Conservation (phyloP, 106 monocot genomes). For the Gastrodia elata region DNA sequence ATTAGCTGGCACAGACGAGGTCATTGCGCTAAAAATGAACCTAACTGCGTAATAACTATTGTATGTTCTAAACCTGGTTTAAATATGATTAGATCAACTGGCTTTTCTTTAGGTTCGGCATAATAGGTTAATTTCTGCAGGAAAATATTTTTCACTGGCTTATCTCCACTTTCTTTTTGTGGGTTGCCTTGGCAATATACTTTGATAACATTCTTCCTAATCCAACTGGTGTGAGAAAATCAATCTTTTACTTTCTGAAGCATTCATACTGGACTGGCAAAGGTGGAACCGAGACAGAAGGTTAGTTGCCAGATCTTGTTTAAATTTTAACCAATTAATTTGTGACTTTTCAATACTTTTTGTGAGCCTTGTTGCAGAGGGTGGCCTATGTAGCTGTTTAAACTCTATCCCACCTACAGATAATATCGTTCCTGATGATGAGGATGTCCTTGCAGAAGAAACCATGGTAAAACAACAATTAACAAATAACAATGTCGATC, state of each 20-base stretch:
- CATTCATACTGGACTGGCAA: slow-evolving; percentile 82
- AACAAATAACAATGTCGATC: slow-evolving; percentile 19
- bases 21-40: slow-evolving; percentile 29
- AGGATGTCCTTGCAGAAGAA: slow-evolving; percentile 87
- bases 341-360: background rate
- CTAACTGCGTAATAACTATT: slow-evolving; percentile 69
- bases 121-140: slow-evolving; percentile 24
- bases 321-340: background rate
- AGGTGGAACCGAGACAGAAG: slow-evolving; percentile 70
- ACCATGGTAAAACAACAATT: slow-evolving; percentile 42
- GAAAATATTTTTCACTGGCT: slow-evolving; percentile 75
- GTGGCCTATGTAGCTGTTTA: slow-evolving; percentile 60
- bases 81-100: background rate
- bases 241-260: slow-evolving; percentile 62
- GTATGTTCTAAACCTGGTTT: slow-evolving; percentile 26
- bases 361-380: slow-evolving; percentile 37
- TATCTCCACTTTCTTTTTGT: slow-evolving; percentile 68
- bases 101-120: background rate
- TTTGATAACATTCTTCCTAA: slow-evolving; percentile 82
- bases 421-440: slow-evolving; percentile 66
- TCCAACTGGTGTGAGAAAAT: slow-evolving; percentile 73
- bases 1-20: slow-evolving; percentile 60
- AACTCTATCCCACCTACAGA: slow-evolving; percentile 49
- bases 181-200: slow-evolving; percentile 84
- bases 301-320: slow-evolving; percentile 11